Conservation (phyloP, 371 early-diverging fungal species). For the Actinomortierella ambigua region DNA sequence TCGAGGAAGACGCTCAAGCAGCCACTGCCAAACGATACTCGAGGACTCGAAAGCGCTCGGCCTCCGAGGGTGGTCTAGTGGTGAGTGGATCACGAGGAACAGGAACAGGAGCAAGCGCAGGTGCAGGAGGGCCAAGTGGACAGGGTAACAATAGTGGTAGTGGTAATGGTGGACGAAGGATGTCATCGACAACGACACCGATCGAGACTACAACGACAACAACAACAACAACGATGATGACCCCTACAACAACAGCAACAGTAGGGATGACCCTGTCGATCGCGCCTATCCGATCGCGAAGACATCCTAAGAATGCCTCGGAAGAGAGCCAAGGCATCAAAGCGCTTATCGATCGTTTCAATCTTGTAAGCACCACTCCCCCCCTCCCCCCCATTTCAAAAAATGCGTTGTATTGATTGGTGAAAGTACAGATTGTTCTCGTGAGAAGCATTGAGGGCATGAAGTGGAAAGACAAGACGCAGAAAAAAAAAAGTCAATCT, state of each 20-base stretch:
- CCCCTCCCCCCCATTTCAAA: no score
- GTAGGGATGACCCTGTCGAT: slow-evolving; percentile 5
- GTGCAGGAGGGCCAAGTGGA: slow-evolving; percentile 15
- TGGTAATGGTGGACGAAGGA: no score
- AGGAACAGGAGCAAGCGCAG: slow-evolving; percentile 1
- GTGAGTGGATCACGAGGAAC: background rate
- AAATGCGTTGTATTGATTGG: no score
- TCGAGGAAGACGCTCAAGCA: no score
- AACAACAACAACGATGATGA: background rate
- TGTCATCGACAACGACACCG: background rate
- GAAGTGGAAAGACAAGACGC: no score
- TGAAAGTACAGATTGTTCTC: no score
- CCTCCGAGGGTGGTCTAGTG: no score
- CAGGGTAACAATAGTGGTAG: background rate
- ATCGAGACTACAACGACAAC: no score
- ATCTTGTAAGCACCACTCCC: slow-evolving; percentile 57
- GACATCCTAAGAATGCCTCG: slow-evolving; percentile 7
- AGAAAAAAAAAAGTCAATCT: no score
- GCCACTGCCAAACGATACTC: no score
- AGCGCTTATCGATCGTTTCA: slow-evolving; percentile 68
- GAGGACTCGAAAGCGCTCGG: no score
- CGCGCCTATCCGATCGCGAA: background rate
- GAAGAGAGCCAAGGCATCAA: slow-evolving; percentile 56
- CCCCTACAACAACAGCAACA: background rate
- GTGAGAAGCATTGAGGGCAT: no score